Base-by-base conservation (phyloP, 495 filamentous ascomycete genomes). In the Aspergillus conjunctus region DNA sequence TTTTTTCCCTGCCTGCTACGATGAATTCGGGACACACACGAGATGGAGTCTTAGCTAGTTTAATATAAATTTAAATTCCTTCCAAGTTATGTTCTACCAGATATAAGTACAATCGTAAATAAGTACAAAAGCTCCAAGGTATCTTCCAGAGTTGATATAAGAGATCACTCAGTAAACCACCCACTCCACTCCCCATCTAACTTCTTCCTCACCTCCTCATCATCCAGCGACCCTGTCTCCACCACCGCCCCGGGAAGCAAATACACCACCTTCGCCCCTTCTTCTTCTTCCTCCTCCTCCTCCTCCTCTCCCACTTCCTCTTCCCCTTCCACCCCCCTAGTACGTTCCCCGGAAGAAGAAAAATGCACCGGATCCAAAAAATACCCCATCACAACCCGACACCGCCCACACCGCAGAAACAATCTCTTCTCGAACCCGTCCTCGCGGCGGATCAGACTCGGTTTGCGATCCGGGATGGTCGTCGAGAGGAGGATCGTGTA, bases 391-490 rank as follows among this genome's bases (percentile, higher is more conserved):
- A 83, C 74, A 21, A 90, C 65, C 26, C 79, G 74, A 74, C 89
- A 92, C 59, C 88, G 71, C 3, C 79, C 83, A 72, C 89, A 91
- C 21, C 83, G 72, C 51, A 79, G 73, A 17, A 87, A 61, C 46
- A 80, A 70, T 26, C 89, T 69, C 77, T 89, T 90, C 77, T 92
- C 89, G 53, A 90, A 91, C 21, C 89, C 89, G 56, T 91, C 87
- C 62, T 83, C 81, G 3, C 85, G 76, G 5, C 82, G 71, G 15
- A 91, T 74, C 0, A 92, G 71, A 4, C 82, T 77, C 18, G 82
- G 66, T 14, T 78, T 78, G 0, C 76, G 71, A 54, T 87, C 80
- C 0, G 77, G 69, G 3, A 74, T 51, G 9, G 75, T 70, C 2
- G 82, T 83, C 0, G 76, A 77, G 8, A 84, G 74, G 1, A 83